These are phyloP conservation scores for Phallus indusiatus DNA, from an alignment of 768 basidiomycete genomes.

Conservation along the genomic window DNA sequence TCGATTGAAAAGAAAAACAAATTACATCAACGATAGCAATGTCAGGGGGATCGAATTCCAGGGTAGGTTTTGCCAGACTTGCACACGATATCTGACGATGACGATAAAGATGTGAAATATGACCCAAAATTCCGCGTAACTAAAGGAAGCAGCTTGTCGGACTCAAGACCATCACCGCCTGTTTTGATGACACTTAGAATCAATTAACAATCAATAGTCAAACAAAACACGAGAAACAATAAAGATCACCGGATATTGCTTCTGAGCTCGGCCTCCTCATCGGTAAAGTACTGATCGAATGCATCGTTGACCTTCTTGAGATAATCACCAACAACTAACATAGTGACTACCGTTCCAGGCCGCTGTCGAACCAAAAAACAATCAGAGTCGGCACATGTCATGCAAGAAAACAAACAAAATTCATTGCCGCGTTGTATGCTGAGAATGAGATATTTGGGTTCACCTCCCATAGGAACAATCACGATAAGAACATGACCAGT, in stretches of 20 bases:
- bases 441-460: too few relatives aligned
- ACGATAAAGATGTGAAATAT: neutral
- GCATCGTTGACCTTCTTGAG: neutral
- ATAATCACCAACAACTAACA: neutral
- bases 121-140: neutral
- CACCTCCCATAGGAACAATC: too few relatives aligned
- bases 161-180: neutral
- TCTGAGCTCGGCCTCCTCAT: neutral
- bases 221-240: neutral
- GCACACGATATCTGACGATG: neutral
- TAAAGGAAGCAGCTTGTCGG: neutral
- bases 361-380: neutral
- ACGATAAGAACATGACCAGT: too few relatives aligned
- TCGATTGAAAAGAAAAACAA: too few relatives aligned
- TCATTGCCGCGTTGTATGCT: too few relatives aligned
- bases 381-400: neutral
- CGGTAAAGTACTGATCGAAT: neutral
- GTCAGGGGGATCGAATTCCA: neutral
- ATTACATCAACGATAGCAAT: neutral
- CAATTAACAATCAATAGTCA: neutral
- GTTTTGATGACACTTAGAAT: neutral
- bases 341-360: neutral
- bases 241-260: neutral
- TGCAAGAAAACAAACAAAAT: neutral
- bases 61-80: neutral